Conservation (phyloP, 2,329 filamentous ascomycete genomes). For the Leptosphaerulina australis region DNA sequence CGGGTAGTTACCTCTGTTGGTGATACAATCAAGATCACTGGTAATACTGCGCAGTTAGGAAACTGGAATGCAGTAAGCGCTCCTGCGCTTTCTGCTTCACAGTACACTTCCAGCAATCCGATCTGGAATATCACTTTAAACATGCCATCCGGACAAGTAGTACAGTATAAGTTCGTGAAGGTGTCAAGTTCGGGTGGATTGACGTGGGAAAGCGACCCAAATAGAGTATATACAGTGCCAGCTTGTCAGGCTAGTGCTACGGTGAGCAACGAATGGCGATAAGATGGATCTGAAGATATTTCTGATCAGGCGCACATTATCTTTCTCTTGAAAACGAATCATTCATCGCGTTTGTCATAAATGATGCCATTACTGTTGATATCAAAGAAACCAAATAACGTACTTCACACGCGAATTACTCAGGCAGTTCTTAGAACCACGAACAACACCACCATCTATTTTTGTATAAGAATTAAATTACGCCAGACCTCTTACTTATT, state of each 20-base stretch:
- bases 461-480: too few species aligned
- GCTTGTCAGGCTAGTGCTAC: slow-evolving; percentile 33
- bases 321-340: neutral
- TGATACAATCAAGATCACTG: slow-evolving; percentile 56
- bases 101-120: slow-evolving; percentile 54
- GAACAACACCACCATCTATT: too few species aligned
- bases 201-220: slow-evolving; percentile 55
- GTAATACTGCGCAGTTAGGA: slow-evolving; percentile 54
- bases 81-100: slow-evolving; percentile 50
- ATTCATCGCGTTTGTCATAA: too few species aligned
- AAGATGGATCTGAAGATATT: too few species aligned
- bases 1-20: slow-evolving; percentile 56
- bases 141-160: slow-evolving; percentile 49
- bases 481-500: too few species aligned
- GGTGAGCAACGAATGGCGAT: slow-evolving; percentile 34
- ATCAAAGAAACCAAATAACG: neutral
- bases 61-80: slow-evolving; percentile 51
- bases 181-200: slow-evolving; percentile 53
- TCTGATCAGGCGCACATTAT: neutral
- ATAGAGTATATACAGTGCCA: slow-evolving; percentile 50
- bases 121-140: slow-evolving; percentile 55
- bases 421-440: too few species aligned
- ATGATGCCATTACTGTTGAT: neutral
- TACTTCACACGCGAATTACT: too few species aligned
- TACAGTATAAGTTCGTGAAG: slow-evolving; percentile 56